Evolutionary conservation across 768 basidiomycete species (phyloP).

Genomic region (Crepidotus variabilis): DNA sequence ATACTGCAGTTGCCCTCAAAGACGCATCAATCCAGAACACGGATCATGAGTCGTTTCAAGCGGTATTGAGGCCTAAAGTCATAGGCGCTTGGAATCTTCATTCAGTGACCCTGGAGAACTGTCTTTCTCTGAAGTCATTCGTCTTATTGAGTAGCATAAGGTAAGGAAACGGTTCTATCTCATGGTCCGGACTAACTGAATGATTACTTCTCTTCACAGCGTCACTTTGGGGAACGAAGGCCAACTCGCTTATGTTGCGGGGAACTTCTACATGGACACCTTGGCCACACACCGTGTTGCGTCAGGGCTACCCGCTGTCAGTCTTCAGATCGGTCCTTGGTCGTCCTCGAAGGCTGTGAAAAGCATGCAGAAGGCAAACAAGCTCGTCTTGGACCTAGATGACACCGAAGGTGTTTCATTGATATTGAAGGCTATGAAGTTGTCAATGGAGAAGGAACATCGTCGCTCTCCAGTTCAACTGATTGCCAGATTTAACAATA

Average conservation of each 20-base stretch:
- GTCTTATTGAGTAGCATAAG: constrained; percentile 27
- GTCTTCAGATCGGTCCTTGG: constrained; percentile 26
- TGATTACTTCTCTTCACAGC: constrained; percentile 7
- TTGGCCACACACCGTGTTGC: constrained; percentile 22
- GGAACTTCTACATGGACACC: constrained; percentile 26
- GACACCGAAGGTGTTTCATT: constrained; percentile 19
- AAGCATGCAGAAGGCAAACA: constrained; percentile 20
- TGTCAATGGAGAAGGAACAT: not conserved
- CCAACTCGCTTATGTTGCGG: constrained; percentile 27
- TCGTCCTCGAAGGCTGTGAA: constrained; percentile 20
- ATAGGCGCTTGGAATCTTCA: constrained; percentile 29
- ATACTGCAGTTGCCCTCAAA: constrained; percentile 26
- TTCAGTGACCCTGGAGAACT: constrained; percentile 20
- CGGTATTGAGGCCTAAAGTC: constrained; percentile 26
- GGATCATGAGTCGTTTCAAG: constrained; percentile 17
- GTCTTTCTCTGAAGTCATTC: constrained; percentile 23
- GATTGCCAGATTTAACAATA: not conserved
- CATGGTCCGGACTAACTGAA: not conserved
- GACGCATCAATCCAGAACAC: constrained; percentile 22
- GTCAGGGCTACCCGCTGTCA: constrained; percentile 21
- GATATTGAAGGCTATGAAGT: constrained; percentile 21
- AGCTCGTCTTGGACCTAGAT: constrained; percentile 18
- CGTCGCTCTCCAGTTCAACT: not conserved
- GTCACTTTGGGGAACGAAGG: constrained; percentile 27
- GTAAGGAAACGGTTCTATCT: constrained; percentile 13